These are phyloP conservation scores for Schrenkiella parvula DNA, from an alignment of 345 rosid genomes.

Conservation along the genomic window DNA sequence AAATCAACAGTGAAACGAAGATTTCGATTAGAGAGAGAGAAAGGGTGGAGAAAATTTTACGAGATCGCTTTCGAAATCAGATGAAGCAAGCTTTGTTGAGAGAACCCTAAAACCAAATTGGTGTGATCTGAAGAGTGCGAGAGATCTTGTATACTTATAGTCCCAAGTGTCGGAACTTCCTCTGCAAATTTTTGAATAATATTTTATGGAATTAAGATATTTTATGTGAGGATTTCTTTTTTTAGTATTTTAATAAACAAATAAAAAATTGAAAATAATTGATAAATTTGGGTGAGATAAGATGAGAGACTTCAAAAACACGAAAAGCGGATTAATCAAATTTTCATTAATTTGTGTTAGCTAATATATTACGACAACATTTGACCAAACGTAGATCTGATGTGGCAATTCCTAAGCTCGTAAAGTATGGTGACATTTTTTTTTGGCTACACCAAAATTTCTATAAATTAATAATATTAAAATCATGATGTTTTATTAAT, in stretches of 20 bases:
- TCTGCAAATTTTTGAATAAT: slow-evolving; percentile 11
- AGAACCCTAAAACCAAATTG: slow-evolving; percentile 19
- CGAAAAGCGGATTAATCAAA: not conserved
- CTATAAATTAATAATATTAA: no score
- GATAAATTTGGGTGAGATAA: not conserved
- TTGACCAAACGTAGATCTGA: slow-evolving; percentile 8
- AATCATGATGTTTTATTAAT: no score
- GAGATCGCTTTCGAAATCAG: not conserved
- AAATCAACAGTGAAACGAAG: not conserved
- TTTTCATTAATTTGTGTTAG: not conserved
- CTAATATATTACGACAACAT: not conserved
- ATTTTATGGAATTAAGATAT: not conserved
- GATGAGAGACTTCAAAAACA: slow-evolving; percentile 17
- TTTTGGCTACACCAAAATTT: no score
- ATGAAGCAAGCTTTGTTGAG: not conserved
- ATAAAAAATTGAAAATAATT: not conserved
- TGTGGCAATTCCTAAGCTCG: not conserved
- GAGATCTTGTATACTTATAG: slow-evolving; percentile 4
- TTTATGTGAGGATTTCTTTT: not conserved
- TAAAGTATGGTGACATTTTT: no score
- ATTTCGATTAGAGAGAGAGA: not conserved
- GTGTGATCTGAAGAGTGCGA: slow-evolving; percentile 21
- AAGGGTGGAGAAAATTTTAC: not conserved
- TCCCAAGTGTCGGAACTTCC: slow-evolving; percentile 28
- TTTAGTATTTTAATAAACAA: not conserved